Conservation (phyloP, 495 filamentous ascomycete genomes). For the Neurospora cerealis region DNA sequence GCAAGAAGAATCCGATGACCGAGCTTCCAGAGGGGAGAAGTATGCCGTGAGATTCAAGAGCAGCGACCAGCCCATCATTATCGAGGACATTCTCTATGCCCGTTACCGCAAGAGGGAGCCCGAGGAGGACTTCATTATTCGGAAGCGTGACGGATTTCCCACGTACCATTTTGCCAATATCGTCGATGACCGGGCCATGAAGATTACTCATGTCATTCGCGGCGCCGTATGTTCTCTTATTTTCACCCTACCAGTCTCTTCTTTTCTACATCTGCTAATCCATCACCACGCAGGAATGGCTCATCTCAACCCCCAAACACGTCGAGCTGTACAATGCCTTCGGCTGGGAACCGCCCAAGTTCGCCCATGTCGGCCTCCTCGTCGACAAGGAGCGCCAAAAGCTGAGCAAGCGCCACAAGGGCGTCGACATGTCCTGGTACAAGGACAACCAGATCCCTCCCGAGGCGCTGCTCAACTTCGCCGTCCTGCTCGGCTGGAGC, state of each 20-base stretch:
- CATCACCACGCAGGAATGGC: constrained; percentile 55
- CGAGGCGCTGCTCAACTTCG: constrained; percentile 70
- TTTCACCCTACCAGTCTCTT: not conserved
- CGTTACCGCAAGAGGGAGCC: constrained; percentile 35
- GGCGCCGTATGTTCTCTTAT: constrained; percentile 35
- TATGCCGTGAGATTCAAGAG: constrained; percentile 70
- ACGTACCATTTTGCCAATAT: constrained; percentile 98
- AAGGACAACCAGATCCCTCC: constrained; percentile 61
- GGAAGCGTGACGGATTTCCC: constrained; percentile 84
- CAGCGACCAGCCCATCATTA: constrained; percentile 45
- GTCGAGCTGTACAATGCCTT: constrained; percentile 80
- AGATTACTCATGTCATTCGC: constrained; percentile 90
- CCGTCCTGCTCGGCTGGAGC: constrained; percentile 77
- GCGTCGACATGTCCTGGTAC: constrained; percentile 60
- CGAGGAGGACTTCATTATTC: constrained; percentile 56
- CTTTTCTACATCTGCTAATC: not conserved
- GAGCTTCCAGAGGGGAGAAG: constrained; percentile 55
- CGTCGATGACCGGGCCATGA: constrained; percentile 88
- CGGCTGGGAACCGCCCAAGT: constrained; percentile 71
- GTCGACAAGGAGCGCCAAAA: constrained; percentile 68
- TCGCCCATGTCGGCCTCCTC: constrained; percentile 83
- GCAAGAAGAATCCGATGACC: constrained; percentile 54
- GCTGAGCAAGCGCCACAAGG: constrained; percentile 76
- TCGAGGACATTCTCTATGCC: constrained; percentile 71
- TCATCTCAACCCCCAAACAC: constrained; percentile 86